Base-by-base conservation (phyloP, 2,329 filamentous ascomycete genomes). In the Coniochaeta sp. region DNA sequence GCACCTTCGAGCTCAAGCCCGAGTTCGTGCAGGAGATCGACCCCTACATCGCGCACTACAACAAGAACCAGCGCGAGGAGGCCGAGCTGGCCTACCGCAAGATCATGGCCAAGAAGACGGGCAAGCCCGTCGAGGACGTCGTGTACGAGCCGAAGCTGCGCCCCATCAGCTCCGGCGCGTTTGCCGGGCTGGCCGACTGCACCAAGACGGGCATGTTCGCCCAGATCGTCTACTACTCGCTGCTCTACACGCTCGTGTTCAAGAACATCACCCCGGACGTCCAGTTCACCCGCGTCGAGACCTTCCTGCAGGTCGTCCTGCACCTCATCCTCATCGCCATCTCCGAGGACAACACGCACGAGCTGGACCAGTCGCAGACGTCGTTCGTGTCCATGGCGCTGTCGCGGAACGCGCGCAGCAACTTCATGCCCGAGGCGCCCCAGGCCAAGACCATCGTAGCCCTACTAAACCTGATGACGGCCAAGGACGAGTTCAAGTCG, bases 41-140 rank as follows among this genome's bases (percentile, higher is more conserved):
- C 71, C 95, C 96, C 0, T 99, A 97, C 72, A 95, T 93, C 69
- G 90, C 93, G 7, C 92, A 98, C 70, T 99, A 96, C 73, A 96
- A 88, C 69, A 96, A 96, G 71, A 99, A 99, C 68, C 93, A 98
- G 72, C 86, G 95, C 57, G 95, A 99, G 70, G 95, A 99, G 72
- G 91, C 93, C 0, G 95, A 99, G 73, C 87, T 85, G 65, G 89
- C 92, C 3, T 97, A 95, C 76, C 91, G 89, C 67, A 88, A 89
- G 68, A 89, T 90, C 79, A 87, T 95, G 79, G 90, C 92, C 12
- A 92, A 92, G 75, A 92, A 90, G 74, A 91, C 89, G 0, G 92
- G 93, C 19, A 92, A 93, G 71, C 81, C 87, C 50, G 77, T 84
- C 1, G 86, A 91, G 44, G 92, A 97, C 59, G 87, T 98, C 61